Percentiles rank a stretch among this genome's conserved stretches.
phyloP scores from a whole-genome alignment of 257 asterid species.

The Petunia axillaris region DNA sequence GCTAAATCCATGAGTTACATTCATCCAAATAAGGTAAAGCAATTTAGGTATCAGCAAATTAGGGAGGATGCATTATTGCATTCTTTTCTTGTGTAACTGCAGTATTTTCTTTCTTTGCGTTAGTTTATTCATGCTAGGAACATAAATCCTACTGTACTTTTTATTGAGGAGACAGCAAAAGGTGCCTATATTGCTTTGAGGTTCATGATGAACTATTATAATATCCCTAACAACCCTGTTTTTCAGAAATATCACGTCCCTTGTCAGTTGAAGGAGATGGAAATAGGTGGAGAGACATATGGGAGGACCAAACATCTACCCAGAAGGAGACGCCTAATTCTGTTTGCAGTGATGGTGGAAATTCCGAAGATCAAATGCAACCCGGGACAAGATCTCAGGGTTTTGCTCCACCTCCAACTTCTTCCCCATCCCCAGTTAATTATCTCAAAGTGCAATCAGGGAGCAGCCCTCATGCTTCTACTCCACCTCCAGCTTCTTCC shows the following conservation, averaged over 20 bases:
- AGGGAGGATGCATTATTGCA: not conserved
- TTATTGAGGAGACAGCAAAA: too few relatives aligned
- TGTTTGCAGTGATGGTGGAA: not conserved
- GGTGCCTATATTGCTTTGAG: not conserved
- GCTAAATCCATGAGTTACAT: not conserved
- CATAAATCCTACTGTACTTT: too few relatives aligned
- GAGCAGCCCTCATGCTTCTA: not conserved
- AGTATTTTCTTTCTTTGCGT: too few relatives aligned
- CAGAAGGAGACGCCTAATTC: not conserved
- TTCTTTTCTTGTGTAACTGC: not conserved
- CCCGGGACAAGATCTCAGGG: not conserved
- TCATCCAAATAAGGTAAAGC: not conserved
- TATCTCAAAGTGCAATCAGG: not conserved
- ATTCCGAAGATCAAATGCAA: not conserved
- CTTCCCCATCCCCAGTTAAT: not conserved
- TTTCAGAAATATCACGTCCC: conserved; percentile 24
- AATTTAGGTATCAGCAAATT: not conserved
- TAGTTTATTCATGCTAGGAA: too few relatives aligned
- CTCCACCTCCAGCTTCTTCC: not conserved
- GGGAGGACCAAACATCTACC: conserved; percentile 19
- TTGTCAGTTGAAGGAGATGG: not conserved
- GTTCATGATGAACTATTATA: not conserved
- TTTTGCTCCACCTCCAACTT: not conserved
- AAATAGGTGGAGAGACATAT: conserved; percentile 13
- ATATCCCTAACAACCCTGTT: not conserved